These are phyloP conservation scores for Aschersonia sp. DNA, from an alignment of 2,329 filamentous ascomycete species.

Conservation along the genomic window DNA sequence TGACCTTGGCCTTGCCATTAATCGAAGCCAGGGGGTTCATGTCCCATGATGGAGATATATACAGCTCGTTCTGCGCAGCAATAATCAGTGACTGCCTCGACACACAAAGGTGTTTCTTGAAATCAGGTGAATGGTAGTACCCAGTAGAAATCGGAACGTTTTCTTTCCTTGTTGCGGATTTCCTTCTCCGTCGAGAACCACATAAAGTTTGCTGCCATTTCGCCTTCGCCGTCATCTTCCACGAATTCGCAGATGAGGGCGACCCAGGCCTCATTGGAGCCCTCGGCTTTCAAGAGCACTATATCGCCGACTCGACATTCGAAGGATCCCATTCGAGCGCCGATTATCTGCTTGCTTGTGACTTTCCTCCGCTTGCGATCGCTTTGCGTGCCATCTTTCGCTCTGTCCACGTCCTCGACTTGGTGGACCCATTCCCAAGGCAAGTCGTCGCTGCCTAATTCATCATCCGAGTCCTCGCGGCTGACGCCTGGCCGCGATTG, in stretches of 20 bases:
- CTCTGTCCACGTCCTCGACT: conserved; percentile 15
- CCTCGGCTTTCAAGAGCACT: conserved; percentile 77
- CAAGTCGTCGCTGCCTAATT: conserved; percentile 57
- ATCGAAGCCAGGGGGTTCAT: conserved; percentile 77
- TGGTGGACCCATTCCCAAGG: conserved; percentile 71
- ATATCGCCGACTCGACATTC: conserved; percentile 70
- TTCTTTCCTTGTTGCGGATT: conserved; percentile 70
- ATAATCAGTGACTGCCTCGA: neutral
- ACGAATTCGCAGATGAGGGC: conserved; percentile 76
- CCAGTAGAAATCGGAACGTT: conserved; percentile 62
- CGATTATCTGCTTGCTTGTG: conserved; percentile 45
- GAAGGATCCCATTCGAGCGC: conserved; percentile 70
- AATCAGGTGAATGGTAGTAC: conserved; percentile 18
- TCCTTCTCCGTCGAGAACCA: conserved; percentile 94
- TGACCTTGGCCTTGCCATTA: conserved; percentile 71
- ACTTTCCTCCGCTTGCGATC: conserved; percentile 21
- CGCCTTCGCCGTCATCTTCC: conserved; percentile 46
- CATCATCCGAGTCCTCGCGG: conserved; percentile 77
- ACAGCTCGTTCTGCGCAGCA: conserved; percentile 61
- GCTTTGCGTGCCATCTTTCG: conserved; percentile 12
- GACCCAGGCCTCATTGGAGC: conserved; percentile 78
- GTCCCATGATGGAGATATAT: conserved; percentile 79
- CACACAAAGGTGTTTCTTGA: too few relatives aligned
- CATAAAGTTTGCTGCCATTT: conserved; percentile 78
- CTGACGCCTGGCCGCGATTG: conserved; percentile 35